Base-by-base conservation (phyloP, 345 rosid species). In the Gossypium sturtianum region DNA sequence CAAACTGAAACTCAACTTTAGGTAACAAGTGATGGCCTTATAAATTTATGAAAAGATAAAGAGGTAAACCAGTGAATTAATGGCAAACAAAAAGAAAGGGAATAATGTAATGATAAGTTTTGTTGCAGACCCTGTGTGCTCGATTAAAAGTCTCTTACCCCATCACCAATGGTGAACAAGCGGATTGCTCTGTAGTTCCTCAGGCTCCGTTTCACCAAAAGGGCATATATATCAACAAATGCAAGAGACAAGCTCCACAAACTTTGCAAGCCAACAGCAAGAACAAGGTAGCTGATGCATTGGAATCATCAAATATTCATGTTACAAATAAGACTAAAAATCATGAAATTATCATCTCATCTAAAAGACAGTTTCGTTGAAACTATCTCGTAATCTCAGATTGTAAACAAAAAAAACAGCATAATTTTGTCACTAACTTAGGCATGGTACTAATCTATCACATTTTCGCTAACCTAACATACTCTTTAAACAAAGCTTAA, bases 191-290 rank as follows among this genome's bases (percentile, higher is more conserved):
- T 53, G 70, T 72, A 78, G 80, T 89, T 93, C 45, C 83, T 79
- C 45, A 93, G 86, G 79, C 91, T 87, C 73, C 97, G 77, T 83
- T 74, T 85, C 75, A 91, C 98, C 74, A 87, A 25, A 58, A 93
- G 82, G 20, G 95, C 91, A 80, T 89, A 89, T 70, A 82, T 69
- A 74, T 93, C 92, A 8, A 89, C 73, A 41, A 90, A 20, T 5
- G 91, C 88, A 48, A 93, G 83, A 38, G 84, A 86, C 63, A 91
- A 75, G 82, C 95, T 91, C 98, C 97, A 93, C 76, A 90, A 49
- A 74, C 86, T 80, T 84, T 93, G 98, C 77, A 91, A 65, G 74
- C 90, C 74, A 75, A 85, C 84, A 64, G 98, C 93, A 47, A 88
- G 80, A 65, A 91, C 92, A 12, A 91, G 85, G 82, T 87, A 87